Percentiles rank a stretch among this genome's conserved stretches.
Conservation (phyloP, 2,329 filamentous ascomycete genomes). For the Cladosporium phlei region DNA sequence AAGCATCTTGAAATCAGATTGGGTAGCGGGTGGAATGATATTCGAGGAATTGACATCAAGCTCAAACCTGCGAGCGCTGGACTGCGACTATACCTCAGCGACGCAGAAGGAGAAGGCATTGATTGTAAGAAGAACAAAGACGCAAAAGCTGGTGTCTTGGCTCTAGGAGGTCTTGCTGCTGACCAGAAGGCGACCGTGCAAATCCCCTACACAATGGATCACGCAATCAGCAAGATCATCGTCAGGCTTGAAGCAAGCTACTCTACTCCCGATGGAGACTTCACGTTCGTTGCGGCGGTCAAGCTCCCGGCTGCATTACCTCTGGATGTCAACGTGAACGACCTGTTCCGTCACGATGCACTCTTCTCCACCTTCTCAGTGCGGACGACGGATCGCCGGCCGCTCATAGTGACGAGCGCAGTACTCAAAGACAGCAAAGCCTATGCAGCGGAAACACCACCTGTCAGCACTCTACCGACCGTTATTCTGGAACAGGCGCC, state of each 20-base stretch:
- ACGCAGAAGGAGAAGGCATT: slow-evolving; percentile 33
- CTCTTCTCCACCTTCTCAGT: slow-evolving; percentile 90
- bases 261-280: slow-evolving; percentile 22
- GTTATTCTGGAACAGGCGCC: slow-evolving; percentile 77
- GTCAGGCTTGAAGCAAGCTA: slow-evolving; percentile 57
- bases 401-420: slow-evolving; percentile 68
- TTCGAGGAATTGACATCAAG: slow-evolving; percentile 45
- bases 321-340: slow-evolving; percentile 92
- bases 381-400: slow-evolving; percentile 70
- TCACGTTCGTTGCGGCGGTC: slow-evolving; percentile 53
- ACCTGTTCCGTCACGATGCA: slow-evolving; percentile 78
- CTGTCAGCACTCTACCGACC: slow-evolving; percentile 37
- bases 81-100: slow-evolving; percentile 51
- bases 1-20: slow-evolving; percentile 72
- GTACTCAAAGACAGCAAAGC: slow-evolving; percentile 65
- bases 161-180: slow-evolving; percentile 23
- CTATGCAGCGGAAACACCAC: slow-evolving; percentile 59
- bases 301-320: slow-evolving; percentile 70
- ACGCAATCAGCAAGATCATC: slow-evolving; percentile 54
- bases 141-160: slow-evolving; percentile 14
- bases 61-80: slow-evolving; percentile 59
- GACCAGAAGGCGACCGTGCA: slow-evolving; percentile 53
- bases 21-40: slow-evolving; percentile 67
- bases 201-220: slow-evolving; percentile 80
- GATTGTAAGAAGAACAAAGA: slow-evolving; percentile 15